Evolutionary conservation across 306 rosid species (phyloP).

Genomic region (Fragaria nilgerrensis): DNA sequence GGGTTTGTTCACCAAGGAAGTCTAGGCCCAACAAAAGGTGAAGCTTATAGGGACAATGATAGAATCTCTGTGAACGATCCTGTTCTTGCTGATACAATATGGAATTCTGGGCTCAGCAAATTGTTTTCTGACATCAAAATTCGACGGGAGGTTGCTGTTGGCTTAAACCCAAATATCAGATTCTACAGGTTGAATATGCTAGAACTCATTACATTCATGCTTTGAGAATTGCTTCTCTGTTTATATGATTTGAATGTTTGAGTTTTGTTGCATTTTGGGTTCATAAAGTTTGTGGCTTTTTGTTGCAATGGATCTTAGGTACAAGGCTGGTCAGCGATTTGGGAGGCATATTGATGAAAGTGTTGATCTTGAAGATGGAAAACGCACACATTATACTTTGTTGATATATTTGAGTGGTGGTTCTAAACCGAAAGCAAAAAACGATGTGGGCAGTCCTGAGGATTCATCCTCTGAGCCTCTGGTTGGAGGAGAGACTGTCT

Average conservation of each 20-base stretch:
- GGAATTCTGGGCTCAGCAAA: constrained; percentile 75
- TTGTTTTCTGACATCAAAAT: constrained; percentile 62
- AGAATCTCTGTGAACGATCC: constrained; percentile 66
- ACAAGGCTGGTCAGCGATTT: constrained; percentile 81
- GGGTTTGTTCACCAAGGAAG: constrained; percentile 92
- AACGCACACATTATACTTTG: constrained; percentile 73
- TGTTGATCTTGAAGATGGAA: constrained; percentile 68
- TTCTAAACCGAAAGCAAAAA: constrained; percentile 50
- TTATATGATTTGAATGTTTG: not conserved
- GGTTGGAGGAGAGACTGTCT: constrained; percentile 91
- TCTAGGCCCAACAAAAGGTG: constrained; percentile 82
- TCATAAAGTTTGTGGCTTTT: constrained; percentile 5
- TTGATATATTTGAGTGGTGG: constrained; percentile 85
- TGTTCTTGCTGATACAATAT: constrained; percentile 61
- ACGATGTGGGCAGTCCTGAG: constrained; percentile 26
- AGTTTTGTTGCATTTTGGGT: not conserved
- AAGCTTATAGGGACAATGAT: constrained; percentile 89
- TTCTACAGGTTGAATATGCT: constrained; percentile 61
- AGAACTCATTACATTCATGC: not conserved
- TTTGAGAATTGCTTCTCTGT: not conserved
- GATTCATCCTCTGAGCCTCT: constrained; percentile 53
- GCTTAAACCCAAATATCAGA: constrained; percentile 85
- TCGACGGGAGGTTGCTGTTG: constrained; percentile 69
- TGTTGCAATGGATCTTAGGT: constrained; percentile 42
- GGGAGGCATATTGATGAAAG: constrained; percentile 95